Base-by-base conservation (phyloP, 495 filamentous ascomycete species). In the Xylona heveae region DNA sequence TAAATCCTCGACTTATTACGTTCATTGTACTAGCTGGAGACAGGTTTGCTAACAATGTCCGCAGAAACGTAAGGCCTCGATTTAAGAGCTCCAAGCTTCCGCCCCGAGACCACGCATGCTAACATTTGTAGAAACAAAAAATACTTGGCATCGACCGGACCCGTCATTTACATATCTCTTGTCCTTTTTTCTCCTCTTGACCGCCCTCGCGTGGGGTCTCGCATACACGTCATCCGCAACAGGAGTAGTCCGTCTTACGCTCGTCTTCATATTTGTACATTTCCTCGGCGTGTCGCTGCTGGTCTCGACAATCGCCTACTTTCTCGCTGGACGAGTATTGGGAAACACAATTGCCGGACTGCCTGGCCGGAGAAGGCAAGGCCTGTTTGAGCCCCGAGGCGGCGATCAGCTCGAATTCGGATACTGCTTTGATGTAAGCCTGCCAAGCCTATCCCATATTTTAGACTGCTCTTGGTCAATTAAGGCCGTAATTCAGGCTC, bases 161-260 rank as follows among this genome's bases (percentile, higher is more conserved):
- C 74, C 74, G 10, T 77, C 74, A 20, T 78, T 80, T 52, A 72
- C 75, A 36, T 78, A 79, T 47, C 72, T 80, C 32, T 65, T 78
- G 31, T 71, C 73, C 29, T 68, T 74, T 53, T 78, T 80, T 58
- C 59, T 76, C 8, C 60, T 75, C 37, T 62, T 80, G 43, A 77
- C 74, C 33, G 69, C 71, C 28, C 51, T 79, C 17, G 74, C 72
- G 24, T 80, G 74, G 74, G 73, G 72, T 10, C 54, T 78, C 19
- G 74, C 74, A 6, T 79, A 77, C 45, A 65, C 63, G 9, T 56
- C 57, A 17, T 60, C 60, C 29, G 61, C 68, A 39, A 51, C 52
- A 14, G 51, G 58, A 5, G 68, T 66, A 24, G 38, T 78, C n/a
- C 64, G 62, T 4, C 57, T 80, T 0, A 61, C 60, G 3, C 46